phyloP scores from a whole-genome alignment of 306 rosid species.

The Citrullus amarus region DNA sequence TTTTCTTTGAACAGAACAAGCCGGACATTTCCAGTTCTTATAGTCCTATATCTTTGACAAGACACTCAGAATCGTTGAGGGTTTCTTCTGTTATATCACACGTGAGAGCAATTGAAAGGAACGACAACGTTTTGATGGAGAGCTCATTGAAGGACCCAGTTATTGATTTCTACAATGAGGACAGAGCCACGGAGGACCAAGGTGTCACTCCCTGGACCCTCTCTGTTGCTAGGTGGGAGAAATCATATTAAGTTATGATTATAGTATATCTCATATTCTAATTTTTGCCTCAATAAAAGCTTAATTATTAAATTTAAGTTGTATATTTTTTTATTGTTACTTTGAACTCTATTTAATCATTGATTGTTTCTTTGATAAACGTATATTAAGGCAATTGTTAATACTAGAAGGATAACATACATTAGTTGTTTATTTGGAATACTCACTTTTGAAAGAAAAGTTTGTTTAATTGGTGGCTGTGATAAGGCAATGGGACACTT shows the following conservation, averaged over 20 bases:
- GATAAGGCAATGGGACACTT: too few relatives aligned
- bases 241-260: neutral
- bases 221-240: slow-evolving; percentile 68
- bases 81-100: slow-evolving; percentile 33
- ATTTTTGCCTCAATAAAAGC: neutral
- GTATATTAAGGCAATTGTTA: too few relatives aligned
- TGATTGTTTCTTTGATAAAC: neutral
- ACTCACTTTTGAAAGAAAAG: neutral
- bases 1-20: slow-evolving; percentile 23
- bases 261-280: neutral
- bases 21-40: slow-evolving; percentile 20
- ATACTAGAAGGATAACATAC: too few relatives aligned
- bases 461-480: neutral
- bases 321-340: too few relatives aligned
- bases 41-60: slow-evolving; percentile 25
- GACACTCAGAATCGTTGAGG: slow-evolving; percentile 19
- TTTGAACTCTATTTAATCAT: too few relatives aligned
- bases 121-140: slow-evolving; percentile 32
- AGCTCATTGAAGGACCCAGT: slow-evolving; percentile 27
- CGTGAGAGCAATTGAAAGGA: slow-evolving; percentile 24
- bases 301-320: neutral
- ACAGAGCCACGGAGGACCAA: slow-evolving; percentile 64
- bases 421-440: too few relatives aligned
- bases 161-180: slow-evolving; percentile 48
- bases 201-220: slow-evolving; percentile 73